These are phyloP conservation scores for Boletus sp. DNA, from an alignment of 768 basidiomycete species.

Conservation along the genomic window DNA sequence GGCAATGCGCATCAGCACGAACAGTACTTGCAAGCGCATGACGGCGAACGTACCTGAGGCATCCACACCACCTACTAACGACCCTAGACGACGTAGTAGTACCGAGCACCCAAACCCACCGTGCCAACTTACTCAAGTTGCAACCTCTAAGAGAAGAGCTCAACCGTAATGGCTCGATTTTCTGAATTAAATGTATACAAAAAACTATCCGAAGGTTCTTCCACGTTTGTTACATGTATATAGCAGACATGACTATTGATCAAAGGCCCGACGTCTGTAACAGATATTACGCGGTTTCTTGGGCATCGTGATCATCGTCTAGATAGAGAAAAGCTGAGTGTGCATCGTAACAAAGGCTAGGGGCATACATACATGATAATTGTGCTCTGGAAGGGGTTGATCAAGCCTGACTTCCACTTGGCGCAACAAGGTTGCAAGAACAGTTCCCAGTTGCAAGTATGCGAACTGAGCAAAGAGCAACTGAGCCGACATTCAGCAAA, in stretches of 20 bases:
- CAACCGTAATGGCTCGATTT: no score
- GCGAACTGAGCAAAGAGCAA: slow-evolving; percentile 61
- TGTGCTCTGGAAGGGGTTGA: slow-evolving; percentile 66
- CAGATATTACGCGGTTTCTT: slow-evolving; percentile 61
- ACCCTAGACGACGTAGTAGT: no score
- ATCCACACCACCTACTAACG: no score
- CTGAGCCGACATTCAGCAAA: slow-evolving; percentile 4
- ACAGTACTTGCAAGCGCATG: no score
- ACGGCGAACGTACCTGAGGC: no score
- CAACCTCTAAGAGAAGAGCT: no score
- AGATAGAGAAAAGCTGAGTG: slow-evolving; percentile 9
- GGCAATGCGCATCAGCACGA: no score
- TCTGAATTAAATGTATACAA: no score
- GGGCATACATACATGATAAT: slow-evolving; percentile 75
- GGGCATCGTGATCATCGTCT: slow-evolving; percentile 96
- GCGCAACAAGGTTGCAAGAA: slow-evolving; percentile 78
- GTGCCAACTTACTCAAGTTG: no score
- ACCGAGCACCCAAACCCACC: no score
- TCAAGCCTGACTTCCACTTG: slow-evolving; percentile 70
- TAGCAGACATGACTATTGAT: slow-evolving; percentile 30
- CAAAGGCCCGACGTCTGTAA: slow-evolving; percentile 64
- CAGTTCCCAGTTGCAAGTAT: slow-evolving; percentile 86
- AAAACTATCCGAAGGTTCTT: no score
- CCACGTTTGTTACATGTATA: background rate
- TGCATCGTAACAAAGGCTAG: background rate